Base-by-base conservation (phyloP, 768 basidiomycete species). In the Suillus hirtellus region DNA sequence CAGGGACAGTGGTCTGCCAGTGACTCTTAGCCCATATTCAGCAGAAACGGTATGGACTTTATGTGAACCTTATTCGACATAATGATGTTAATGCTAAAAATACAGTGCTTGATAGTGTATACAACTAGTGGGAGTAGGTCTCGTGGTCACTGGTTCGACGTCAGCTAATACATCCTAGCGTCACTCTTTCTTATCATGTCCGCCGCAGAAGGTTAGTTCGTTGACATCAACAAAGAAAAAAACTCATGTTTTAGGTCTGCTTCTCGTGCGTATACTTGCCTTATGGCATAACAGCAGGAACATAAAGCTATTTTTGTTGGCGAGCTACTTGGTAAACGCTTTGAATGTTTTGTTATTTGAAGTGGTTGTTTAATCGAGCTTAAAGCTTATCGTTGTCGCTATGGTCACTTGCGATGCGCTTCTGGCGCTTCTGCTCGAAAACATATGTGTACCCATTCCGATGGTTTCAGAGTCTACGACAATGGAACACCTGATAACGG, bases 211-310 rank as follows among this genome's bases (percentile, higher is more conserved):
- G 63, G 65, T 50, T 19, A 14, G 44, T 4, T 15, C 12, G 4
- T 19, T 37, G 7, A 6, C 31, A 27, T 44, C 8, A 38, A 15
- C 15, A 58, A 43, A 5, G 43, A n/a, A 21, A 47, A 4, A 3
- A 10, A 6, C n/a, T n/a, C 14, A 24, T 10, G 10, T 34, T 59
- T 59, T 10, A 65, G 65, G 65, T n/a, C 60, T 66, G 5, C 63
- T 66, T 42, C 54, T 66, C 3, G 59, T 64, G 34, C 65, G 65
- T 42, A 64, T 59, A 21, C 63, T 64, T 43, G 65, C 65, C 6
- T 60, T 64, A 6, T 64, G 63, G 60, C 37, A 60, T 47, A 12
- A 35, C 17, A 38, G 43, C 19, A 44, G 8, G 27, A 49, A 54
- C 2, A 63, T 55, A 27, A 27, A 46, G 14, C 50, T 15, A 27